Evolutionary conservation across 768 basidiomycete species (phyloP).

Genomic region (Phanerochaete carnosa): DNA sequence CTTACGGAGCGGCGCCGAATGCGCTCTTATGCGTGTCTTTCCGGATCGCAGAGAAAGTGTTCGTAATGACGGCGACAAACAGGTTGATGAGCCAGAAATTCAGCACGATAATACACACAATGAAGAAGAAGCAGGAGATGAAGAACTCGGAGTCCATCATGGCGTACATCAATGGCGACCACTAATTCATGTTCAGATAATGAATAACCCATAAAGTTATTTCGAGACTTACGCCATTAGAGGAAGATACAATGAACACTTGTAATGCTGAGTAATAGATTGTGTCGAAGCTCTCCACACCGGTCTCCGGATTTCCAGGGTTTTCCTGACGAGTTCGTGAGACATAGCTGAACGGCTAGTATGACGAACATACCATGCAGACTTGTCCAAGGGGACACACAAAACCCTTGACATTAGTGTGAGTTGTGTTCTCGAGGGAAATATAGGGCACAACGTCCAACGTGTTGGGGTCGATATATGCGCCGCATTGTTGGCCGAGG

Average conservation of each 20-base stretch:
- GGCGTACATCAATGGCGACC: constrained; percentile 80
- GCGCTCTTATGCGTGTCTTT: constrained; percentile 85
- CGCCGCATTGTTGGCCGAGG: constrained; percentile 72
- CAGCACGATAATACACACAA: constrained; percentile 77
- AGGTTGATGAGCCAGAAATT: constrained; percentile 95
- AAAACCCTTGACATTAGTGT: constrained; percentile 64
- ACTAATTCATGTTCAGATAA: constrained; percentile 37
- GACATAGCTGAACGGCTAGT: not conserved
- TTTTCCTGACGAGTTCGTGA: constrained; percentile 41
- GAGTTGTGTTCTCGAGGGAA: constrained; percentile 32
- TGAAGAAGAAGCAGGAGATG: constrained; percentile 84
- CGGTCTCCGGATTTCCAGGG: constrained; percentile 54
- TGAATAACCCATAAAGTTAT: constrained; percentile 2
- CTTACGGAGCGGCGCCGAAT: constrained; percentile 79
- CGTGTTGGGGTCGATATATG: constrained; percentile 62
- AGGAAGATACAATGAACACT: constrained; percentile 79
- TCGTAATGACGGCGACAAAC: constrained; percentile 94
- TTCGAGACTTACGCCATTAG: constrained; percentile 57
- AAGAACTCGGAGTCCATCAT: constrained; percentile 91
- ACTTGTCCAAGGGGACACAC: constrained; percentile 86
- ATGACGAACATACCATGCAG: constrained; percentile 54
- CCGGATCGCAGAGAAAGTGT: constrained; percentile 86
- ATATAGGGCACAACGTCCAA: constrained; percentile 44
- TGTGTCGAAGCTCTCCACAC: constrained; percentile 84
- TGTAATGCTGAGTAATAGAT: constrained; percentile 80